phyloP scores from a whole-genome alignment of 441 rosid species.

The Syzygium malaccense region DNA sequence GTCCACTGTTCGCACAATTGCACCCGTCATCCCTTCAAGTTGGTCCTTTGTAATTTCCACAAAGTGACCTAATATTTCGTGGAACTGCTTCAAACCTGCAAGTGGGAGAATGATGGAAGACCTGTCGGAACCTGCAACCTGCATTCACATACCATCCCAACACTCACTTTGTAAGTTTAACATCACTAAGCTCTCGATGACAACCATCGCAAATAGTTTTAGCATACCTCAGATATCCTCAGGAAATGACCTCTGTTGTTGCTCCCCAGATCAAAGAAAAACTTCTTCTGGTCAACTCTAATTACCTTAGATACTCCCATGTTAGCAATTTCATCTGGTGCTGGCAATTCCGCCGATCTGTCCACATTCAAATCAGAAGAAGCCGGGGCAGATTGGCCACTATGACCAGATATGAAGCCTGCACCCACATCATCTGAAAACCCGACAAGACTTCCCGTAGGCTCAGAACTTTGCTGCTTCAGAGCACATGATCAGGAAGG shows the following conservation, averaged over 20 bases:
- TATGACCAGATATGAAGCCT: constrained; percentile 93
- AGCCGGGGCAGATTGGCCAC: constrained; percentile 57
- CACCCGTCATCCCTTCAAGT: constrained; percentile 84
- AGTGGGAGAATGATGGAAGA: constrained; percentile 96
- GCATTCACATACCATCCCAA: constrained; percentile 10
- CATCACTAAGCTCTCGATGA: neutral
- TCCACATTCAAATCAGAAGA: constrained; percentile 68
- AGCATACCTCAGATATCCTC: constrained; percentile 83
- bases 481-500: neutral
- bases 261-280: constrained; percentile 97
- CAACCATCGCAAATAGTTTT: neutral
- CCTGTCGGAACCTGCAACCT: constrained; percentile 97
- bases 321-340: constrained; percentile 62
- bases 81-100: constrained; percentile 88
- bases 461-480: constrained; percentile 64
- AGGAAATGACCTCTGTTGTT: constrained; percentile 93
- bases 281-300: constrained; percentile 91
- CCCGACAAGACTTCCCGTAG: constrained; percentile 69
- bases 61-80: constrained; percentile 83
- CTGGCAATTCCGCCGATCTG: constrained; percentile 54
- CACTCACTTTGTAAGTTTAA: neutral
- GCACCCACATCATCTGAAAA: constrained; percentile 99
- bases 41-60: constrained; percentile 90
- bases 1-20: constrained; percentile 82
- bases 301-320: constrained; percentile 76